Base-by-base conservation (phyloP, 2,329 filamentous ascomycete species). In the Apiospora phragmitis region DNA sequence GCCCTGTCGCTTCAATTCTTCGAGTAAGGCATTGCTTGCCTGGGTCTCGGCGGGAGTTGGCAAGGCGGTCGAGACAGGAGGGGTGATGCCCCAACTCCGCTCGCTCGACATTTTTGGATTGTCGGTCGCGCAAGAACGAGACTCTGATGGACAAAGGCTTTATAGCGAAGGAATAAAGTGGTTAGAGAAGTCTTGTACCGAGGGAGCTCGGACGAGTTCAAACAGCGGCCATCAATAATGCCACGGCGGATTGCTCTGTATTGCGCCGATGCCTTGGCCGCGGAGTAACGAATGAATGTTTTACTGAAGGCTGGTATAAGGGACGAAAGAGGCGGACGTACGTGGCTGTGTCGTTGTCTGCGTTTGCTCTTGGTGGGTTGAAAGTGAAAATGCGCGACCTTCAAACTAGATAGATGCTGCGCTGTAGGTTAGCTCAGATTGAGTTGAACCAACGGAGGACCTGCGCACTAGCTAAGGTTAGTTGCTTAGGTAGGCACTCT, bases 1-100 rank as follows among this genome's bases (percentile, higher is more conserved):
- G 82, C 97, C 95, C 82, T 98, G 93, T 51, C 87, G 87, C 80
- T 94, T 94, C 72, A 99, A 85, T 82, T 98, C 95, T 70, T 93
- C 90, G 70, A 97, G 88, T 62, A 99, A 88, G 70, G 91, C 87
- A 75, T 94, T 91, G 76, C 94, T 97, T 68, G 92, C 89, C 74
- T 91, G 87, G 70, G 92, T 89, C 80, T 99, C 95, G 47, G 88
- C 84, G 70, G 92, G 88, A 1, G 92, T 96, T 5, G 96, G 96
- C 32, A 94, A 86, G 29, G 87, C 85, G 16, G 87, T 88, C 26
- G 94, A 97, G 47, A 99, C 93, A 65, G 96, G 92, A 76, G 92
- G 91, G 71, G 94, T 98, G 65, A 97, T 89, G 78, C 95, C 95
- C 77, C 77, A 79, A 21, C 72, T 75, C 65, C 73, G 77, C 29